Evolutionary conservation across 108 stramenopile species (phyloP), one percentile per base, ranked within the genome.

Genomic region (Nitzschia sp.): DNA sequence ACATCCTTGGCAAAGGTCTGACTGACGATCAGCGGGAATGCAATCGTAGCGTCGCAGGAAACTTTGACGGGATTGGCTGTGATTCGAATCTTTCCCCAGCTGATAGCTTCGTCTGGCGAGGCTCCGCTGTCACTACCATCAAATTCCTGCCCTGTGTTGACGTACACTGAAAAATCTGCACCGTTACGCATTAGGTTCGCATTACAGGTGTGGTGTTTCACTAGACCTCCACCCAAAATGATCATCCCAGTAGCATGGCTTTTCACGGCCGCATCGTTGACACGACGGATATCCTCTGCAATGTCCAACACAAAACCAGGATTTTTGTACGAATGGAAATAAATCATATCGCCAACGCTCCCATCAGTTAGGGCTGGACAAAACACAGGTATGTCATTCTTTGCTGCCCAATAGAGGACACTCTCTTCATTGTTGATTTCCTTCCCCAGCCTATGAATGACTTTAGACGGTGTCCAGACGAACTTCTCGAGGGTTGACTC

Each of bases 321-420:
- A 0, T 96, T 87, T 85, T 98, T 99, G 91, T 99, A 99, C 34
- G 93, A 94, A 76, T 96, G 96, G 63, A 99, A 99, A 80, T 97
- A 99, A 3, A 99, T 73, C 99, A 99, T 99, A 70, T 99, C 99
- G 8, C 99, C 99, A 47, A 99, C 70, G 52, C 92, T 94, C 16
- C 99, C 99, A 79, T 99, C 99, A 19, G 99, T 99, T 52, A 99
- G 60, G 3, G 99, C 99, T 0, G 99, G 99, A 77, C 97, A 99
- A 71, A 98, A 99, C 0, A 99, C 92, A 17, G 99, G 99, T 65
- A 99, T 99, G 34, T 92, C 64, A 72, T 99, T 97, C 78, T 95
- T 96, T 48, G 87, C 80, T 13, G 94, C 93, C 99, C 99, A 99
- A 60, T 98, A 98, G 47, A 96, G 88, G 35, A 99, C 97, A 35